Base-by-base conservation (phyloP, 2,329 filamentous ascomycete genomes). In the Coniochaeta ligniaria region DNA sequence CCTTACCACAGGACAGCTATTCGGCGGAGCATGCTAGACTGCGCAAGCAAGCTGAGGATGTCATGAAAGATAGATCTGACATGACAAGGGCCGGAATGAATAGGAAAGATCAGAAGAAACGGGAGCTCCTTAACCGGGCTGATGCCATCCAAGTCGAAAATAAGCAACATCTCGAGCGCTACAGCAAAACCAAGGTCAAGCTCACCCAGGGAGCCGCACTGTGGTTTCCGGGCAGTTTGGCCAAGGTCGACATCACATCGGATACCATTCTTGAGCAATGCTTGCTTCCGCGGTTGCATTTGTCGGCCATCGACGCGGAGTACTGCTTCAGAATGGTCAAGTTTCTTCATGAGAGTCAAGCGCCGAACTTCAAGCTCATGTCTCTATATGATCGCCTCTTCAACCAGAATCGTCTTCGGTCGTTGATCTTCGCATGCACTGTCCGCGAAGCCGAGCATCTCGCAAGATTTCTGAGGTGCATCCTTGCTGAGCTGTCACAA, bases 381-480 rank as follows among this genome's bases (percentile, higher is more conserved):
- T 88, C 90, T 33, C 78, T 99, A 1, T 88, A 96, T 66, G 90
- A 93, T 64, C 86, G 90, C 17, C 80, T 99, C 0, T 96, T 99
- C 75, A 87, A 87, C 67, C 85, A 92, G 61, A 92, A 96, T 69
- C 83, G 90, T 61, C 79, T 98, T 20, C 86, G 90, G 1, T 83
- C 88, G 9, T 82, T 97, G 58, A 92, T 99, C 60, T 97, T 96
- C 72, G 87, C 89, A 56, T 96, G 90, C 71, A 96, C 93, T 0
- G 88, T 94, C 26, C 88, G 92, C 60, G 96, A 99, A 74, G 91
- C 92, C 0, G 91, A 96, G 72, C 92, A 96, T 66, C 78, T 99
- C n/a, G 95, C 92, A 14, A 90, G 91, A 26, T 98, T 99, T 73
- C 76, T 99, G 60, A 91, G 89, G 69, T 87, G 94, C 63, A 79